Conservation (phyloP, 805 yeast genomes). For the Lipomyces japonicus region DNA sequence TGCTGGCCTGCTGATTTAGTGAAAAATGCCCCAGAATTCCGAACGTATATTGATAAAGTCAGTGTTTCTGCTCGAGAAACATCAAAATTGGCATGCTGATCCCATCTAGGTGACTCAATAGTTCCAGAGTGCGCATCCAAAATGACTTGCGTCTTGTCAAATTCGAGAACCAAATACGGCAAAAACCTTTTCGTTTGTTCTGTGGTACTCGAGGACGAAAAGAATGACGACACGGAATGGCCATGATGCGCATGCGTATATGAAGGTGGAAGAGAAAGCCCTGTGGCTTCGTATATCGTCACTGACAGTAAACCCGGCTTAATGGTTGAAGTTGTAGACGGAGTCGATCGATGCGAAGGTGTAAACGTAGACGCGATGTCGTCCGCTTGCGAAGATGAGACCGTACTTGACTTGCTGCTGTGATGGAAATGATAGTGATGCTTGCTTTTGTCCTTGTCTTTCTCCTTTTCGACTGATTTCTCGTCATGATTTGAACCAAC, state of each 20-base stretch:
- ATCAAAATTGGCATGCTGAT: constrained; percentile 87
- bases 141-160: constrained; percentile 88
- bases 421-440: constrained; percentile 18
- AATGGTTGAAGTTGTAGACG: constrained; percentile 30
- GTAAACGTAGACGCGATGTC: constrained; percentile 4
- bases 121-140: constrained; percentile 85
- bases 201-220: constrained; percentile 8
- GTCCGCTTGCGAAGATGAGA: background rate
- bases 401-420: constrained; percentile 8
- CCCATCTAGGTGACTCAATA: constrained; percentile 73
- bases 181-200: constrained; percentile 42
- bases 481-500: constrained; percentile 3
- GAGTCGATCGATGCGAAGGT: constrained; percentile 14
- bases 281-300: constrained; percentile 66
- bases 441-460: constrained; percentile 8
- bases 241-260: constrained; percentile 27
- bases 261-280: constrained; percentile 57
- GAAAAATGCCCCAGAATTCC: constrained; percentile 50
- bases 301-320: constrained; percentile 74
- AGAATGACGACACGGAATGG: constrained; percentile 9
- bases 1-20: constrained; percentile 37
- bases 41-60: constrained; percentile 71
- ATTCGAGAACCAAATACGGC: constrained; percentile 86
- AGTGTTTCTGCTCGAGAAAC: constrained; percentile 66
- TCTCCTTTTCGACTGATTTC: constrained; percentile 3